Evolutionary conservation across 2,329 filamentous ascomycete genomes (phyloP), one percentile per base, ranked within the genome.

Genomic region (Monilinia aucupariae): DNA sequence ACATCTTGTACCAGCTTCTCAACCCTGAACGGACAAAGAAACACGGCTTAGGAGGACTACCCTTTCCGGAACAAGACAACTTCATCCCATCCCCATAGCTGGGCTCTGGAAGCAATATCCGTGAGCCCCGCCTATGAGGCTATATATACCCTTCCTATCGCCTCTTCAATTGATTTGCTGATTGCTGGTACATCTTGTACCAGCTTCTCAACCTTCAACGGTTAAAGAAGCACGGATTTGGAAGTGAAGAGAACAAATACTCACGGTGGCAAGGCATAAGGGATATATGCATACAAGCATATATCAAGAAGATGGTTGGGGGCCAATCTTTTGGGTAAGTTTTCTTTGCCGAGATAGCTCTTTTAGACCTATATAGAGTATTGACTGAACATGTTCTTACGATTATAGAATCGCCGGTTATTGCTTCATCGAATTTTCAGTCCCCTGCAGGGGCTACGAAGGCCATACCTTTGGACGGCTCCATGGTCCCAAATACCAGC

Each of bases 131-230:
- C 86, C 1, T 87, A 87, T 70, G 89, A 89, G 5, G 80, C 81
- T 9, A 75, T 80, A 55, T 78, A 78, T 5, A 10, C 39, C 10
- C 53, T 55, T 55, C 59, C 41, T 8, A 20, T 6, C 73, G 1
- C 82, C 91, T 1, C 88, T 88, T 0, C 74, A 13, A 74, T 85
- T 1, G 86, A 92, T 66, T 71, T 93, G 0, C 75, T 93, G 1
- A 77, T 92, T 51, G 87, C 87, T 8, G 90, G 90, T 0, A 90
- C 87, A 49, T 86, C 88, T 0, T 94, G 90, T 68, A 87, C 90
- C 2, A 89, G 92, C 69, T 90, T 88, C 67, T 39, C 37, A 15
- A 39, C 37, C 1, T 3, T 39, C 3, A 4, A 39, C 13, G 15
- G 4, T 15, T 12, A 39, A 4, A 8, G 41, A 45, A 45, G 8